Conservation (phyloP, 208 protist species). For the Trypanosoma cruzi region DNA sequence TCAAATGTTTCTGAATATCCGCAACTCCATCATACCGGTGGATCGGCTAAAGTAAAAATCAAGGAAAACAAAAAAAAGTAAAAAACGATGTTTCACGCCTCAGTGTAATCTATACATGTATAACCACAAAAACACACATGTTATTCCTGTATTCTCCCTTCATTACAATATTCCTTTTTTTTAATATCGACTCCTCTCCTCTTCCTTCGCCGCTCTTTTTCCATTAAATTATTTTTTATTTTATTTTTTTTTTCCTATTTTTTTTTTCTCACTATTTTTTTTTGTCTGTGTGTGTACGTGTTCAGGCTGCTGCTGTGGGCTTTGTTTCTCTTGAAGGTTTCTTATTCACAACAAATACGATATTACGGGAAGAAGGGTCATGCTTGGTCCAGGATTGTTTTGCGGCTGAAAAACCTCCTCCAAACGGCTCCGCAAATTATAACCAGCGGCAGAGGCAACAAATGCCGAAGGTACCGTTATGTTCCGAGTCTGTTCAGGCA, state of each 20-base stretch:
- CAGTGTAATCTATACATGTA: slow-evolving; percentile 3
- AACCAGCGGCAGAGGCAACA: not conserved
- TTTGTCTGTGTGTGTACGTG: slow-evolving; percentile 1
- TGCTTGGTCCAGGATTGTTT: not conserved
- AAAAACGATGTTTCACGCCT: not conserved
- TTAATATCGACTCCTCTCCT: not conserved
- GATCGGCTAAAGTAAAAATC: slow-evolving; percentile 9
- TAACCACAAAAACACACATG: slow-evolving; percentile 1
- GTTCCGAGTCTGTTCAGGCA: not conserved
- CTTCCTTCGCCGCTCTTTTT: not conserved
- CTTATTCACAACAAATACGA: not conserved
- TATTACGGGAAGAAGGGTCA: not conserved
- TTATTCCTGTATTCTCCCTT: slow-evolving; percentile 1
- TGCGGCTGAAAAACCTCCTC: not conserved
- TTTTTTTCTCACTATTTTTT: too few species aligned
- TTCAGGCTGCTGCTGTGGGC: not conserved
- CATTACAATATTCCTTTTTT: not conserved
- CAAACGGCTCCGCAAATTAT: not conserved
- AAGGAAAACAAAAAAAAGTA: slow-evolving; percentile 17
- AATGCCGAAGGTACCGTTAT: not conserved
- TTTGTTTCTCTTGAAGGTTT: not conserved
- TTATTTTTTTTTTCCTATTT: not conserved
- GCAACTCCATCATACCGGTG: too few species aligned
- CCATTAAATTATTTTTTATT: not conserved
- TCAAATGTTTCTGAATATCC: too few species aligned